These are phyloP conservation scores for Apophysomyces elegans DNA, from an alignment of 371 early-diverging fungal genomes.

Conservation along the genomic window DNA sequence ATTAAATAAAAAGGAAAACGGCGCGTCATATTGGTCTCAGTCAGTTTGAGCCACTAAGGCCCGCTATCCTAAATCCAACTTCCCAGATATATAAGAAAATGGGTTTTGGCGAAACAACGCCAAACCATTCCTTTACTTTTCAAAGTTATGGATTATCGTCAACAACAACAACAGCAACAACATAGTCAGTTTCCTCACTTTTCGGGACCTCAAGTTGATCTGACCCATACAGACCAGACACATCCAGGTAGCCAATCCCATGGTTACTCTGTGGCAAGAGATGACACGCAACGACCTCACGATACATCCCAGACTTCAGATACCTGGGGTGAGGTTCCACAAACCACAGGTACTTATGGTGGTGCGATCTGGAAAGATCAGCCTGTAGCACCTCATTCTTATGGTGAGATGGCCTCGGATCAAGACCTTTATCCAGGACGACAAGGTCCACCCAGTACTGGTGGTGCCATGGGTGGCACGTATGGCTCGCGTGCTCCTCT, in stretches of 20 bases:
- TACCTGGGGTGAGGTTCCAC: too few species aligned
- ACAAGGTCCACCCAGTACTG: neutral
- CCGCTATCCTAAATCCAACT: too few species aligned
- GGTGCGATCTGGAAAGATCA: neutral
- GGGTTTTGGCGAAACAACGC: too few species aligned
- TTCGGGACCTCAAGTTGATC: slow-evolving; percentile 2
- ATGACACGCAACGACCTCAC: neutral
- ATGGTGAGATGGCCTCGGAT: slow-evolving; percentile 1
- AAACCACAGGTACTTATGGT: neutral
- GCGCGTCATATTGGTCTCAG: too few species aligned
- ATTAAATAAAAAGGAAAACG: too few species aligned
- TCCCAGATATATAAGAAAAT: too few species aligned
- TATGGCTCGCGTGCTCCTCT: neutral
- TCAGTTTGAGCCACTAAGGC: too few species aligned
- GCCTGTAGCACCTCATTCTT: neutral
- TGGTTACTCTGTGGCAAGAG: neutral
- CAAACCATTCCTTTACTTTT: too few species aligned
- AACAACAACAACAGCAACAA: too few species aligned
- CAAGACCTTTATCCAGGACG: slow-evolving; percentile 4
- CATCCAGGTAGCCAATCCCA: neutral
- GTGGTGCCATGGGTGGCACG: too few species aligned
- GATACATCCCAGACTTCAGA: neutral
- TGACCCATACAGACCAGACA: neutral
- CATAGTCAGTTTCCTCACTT: neutral
- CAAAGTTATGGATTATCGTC: too few species aligned